Evolutionary conservation across 2,329 filamentous ascomycete species (phyloP).

Genomic region (Uncinocarpus reesii): DNA sequence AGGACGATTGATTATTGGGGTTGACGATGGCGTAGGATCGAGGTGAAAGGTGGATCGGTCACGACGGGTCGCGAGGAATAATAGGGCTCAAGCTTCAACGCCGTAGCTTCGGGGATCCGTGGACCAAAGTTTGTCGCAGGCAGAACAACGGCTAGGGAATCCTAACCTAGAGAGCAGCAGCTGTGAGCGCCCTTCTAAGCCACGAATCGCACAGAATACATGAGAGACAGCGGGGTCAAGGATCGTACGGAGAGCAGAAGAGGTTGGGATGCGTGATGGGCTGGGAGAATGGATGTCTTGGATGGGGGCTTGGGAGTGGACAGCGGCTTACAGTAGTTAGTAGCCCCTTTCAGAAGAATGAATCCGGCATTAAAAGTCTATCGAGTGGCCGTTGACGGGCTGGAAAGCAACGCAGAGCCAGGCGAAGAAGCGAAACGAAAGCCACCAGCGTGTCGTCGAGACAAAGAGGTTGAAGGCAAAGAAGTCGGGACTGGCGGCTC

Average conservation of each 20-base stretch:
- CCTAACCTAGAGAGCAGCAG: not conserved
- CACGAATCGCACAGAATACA: not conserved
- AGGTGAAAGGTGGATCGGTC: not conserved
- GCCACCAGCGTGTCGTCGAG: conserved; percentile 8
- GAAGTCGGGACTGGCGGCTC: not conserved
- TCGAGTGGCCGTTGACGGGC: conserved; percentile 1
- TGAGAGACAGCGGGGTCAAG: not conserved
- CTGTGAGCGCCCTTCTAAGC: not conserved
- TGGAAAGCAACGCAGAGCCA: conserved; percentile 3
- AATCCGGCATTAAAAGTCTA: conserved; percentile 11
- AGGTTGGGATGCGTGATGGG: too few relatives aligned
- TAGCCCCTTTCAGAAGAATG: conserved; percentile 4
- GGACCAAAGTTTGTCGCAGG: conserved; percentile 1
- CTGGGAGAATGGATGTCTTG: not conserved
- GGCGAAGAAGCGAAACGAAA: conserved; percentile 3
- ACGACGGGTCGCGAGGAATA: not conserved
- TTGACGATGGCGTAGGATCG: not conserved
- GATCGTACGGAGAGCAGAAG: not conserved
- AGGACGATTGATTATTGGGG: not conserved
- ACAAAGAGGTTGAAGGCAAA: not conserved
- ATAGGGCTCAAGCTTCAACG: conserved; percentile 1
- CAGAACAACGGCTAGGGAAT: conserved; percentile 1
- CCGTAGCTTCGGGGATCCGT: conserved; percentile 5
- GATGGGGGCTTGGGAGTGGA: not conserved
- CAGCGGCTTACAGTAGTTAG: not conserved